A percentile compares a stretch with the other conserved stretches of the same genome.
Conservation (phyloP, 495 filamentous ascomycete species). For the Pseudotulostoma volvatum region DNA sequence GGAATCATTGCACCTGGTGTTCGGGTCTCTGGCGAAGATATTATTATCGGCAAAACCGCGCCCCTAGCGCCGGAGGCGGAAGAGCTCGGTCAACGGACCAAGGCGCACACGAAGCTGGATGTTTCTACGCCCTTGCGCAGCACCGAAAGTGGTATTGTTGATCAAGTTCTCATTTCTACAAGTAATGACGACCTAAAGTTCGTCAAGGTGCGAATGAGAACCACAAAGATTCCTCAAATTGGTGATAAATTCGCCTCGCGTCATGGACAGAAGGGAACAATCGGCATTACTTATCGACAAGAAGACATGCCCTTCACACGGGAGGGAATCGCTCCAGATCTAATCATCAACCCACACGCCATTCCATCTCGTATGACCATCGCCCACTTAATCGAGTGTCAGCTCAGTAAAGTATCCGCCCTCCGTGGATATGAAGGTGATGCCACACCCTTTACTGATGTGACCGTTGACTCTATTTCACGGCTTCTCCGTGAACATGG, state of each 20-base stretch:
- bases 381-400: slow-evolving; percentile 98
- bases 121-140: slow-evolving; percentile 86
- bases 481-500: slow-evolving; percentile 75
- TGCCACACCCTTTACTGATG: slow-evolving; percentile 94
- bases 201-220: slow-evolving; percentile 92
- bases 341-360: slow-evolving; percentile 99
- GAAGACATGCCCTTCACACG: slow-evolving; percentile 98
- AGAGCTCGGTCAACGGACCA: slow-evolving; percentile 83
- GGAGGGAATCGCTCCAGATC: slow-evolving; percentile 79
- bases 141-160: slow-evolving; percentile 92
- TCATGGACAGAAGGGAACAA: slow-evolving; percentile 98
- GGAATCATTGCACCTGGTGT: slow-evolving; percentile 86
- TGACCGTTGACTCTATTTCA: slow-evolving; percentile 90
- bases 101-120: slow-evolving; percentile 79
- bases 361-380: slow-evolving; percentile 99
- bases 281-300: slow-evolving; percentile 91
- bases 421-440: slow-evolving; percentile 88
- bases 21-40: slow-evolving; percentile 90
- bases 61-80: slow-evolving; percentile 83
- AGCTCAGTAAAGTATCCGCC: slow-evolving; percentile 89
- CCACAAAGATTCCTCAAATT: slow-evolving; percentile 95
- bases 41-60: slow-evolving; percentile 97
- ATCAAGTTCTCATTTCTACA: slow-evolving; percentile 82
- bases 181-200: slow-evolving; percentile 72
- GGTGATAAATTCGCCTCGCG: slow-evolving; percentile 98